Conservation (phyloP, 352 stramenopile genomes). For the Phytophthora idaei region DNA sequence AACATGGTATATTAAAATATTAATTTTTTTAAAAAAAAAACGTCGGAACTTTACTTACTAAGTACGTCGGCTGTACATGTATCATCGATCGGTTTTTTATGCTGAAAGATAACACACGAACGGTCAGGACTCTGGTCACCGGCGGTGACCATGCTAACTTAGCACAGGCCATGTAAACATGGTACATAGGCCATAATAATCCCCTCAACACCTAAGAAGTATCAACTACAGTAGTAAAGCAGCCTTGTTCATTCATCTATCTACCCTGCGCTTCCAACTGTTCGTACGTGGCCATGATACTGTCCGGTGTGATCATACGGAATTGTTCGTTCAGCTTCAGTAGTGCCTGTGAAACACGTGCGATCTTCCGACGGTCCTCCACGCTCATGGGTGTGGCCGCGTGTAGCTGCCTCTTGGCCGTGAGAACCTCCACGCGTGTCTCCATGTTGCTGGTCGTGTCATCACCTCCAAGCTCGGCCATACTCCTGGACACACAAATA, state of each 20-base stretch:
- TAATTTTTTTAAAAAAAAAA: no score
- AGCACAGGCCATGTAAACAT: no score
- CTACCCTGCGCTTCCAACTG: constrained; percentile 43
- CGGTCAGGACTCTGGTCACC: no score
- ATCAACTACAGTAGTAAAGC: constrained; percentile 1
- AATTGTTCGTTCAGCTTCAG: constrained; percentile 89
- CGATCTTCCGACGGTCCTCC: constrained; percentile 86
- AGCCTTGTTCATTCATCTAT: constrained; percentile 15
- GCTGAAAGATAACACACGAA: no score
- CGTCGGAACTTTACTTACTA: no score
- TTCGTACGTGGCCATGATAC: constrained; percentile 88
- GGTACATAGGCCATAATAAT: no score
- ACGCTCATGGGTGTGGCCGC: constrained; percentile 72
- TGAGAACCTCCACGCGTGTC: constrained; percentile 88
- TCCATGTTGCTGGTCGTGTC: constrained; percentile 69
- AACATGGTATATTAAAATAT: no score
- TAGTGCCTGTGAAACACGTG: constrained; percentile 90
- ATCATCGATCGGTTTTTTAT: no score
- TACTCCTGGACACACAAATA: constrained; percentile 94
- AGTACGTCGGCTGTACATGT: no score
- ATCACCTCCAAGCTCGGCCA: constrained; percentile 63
- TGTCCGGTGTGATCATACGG: constrained; percentile 92
- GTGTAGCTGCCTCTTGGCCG: constrained; percentile 92
- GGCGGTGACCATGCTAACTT: no score
- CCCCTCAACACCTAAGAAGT: not conserved